Evolutionary conservation across 108 stramenopile genomes (phyloP), one percentile per base, ranked within the genome.

Genomic region (Fistulifera solaris): DNA sequence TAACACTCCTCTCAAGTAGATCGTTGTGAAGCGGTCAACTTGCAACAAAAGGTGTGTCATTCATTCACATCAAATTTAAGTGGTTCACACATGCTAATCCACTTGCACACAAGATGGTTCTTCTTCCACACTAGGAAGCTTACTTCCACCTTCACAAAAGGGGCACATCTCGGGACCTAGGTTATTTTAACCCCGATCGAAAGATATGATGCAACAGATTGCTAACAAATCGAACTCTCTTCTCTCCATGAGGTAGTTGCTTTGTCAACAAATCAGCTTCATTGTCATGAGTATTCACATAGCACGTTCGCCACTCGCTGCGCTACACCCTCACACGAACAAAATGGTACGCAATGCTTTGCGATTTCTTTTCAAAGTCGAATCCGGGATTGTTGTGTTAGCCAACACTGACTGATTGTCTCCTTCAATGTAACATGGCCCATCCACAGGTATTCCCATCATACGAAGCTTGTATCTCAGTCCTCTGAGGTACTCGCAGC

Each of bases 391-490:
- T 22, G 49, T 23, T 4, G 24, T 24, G 23, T 24, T 44, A 15
- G 61, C 63, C 23, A 50, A 22, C 23, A 50, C 49, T 4, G 49
- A 50, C 21, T 23, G 23, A 22, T 50, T 50, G 23, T 50, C 49
- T 8, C 49, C 17, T 4, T 15, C 15, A 15, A 50, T 10, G 10
- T 50, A 24, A 15, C 24, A 15, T 1, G 23, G 49, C 12, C 23
- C 23, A 24, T 24, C 49, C 4, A 50, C 14, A 6, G 49, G 49
- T 5, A 77, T 65, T 1, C 77, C 75, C 77, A 76, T 73, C 62
- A 76, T 76, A 6, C 75, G 46, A 19, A 77, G 48, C 59, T 78
- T 74, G 61, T 78, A 78, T 52, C 77, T 41, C 19, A 83, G 27
- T 11, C 70, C 76, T 48, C 61, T 5, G 23, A 75, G 19, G 21